Percentiles rank a stretch among this genome's conserved stretches.
Conservation (phyloP, 2,329 filamentous ascomycete species). For the Thermoascus crustaceus region DNA sequence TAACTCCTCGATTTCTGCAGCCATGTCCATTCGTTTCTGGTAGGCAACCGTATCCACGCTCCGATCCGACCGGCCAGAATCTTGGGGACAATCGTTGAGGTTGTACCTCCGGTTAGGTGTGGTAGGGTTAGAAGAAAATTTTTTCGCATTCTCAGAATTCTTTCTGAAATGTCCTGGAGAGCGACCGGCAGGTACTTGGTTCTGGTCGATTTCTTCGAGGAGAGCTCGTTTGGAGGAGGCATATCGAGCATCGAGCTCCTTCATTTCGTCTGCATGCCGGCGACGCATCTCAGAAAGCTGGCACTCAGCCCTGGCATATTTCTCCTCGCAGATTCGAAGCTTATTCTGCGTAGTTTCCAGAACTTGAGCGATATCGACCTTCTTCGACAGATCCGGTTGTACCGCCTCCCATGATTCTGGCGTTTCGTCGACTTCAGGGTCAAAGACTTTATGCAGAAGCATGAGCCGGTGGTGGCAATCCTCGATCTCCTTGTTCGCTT, state of each 20-base stretch:
- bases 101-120: slow-evolving; percentile 69
- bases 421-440: slow-evolving; percentile 62
- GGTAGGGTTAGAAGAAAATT: slow-evolving; percentile 63
- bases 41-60: slow-evolving; percentile 76
- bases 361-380: slow-evolving; percentile 72
- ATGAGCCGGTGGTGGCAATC: slow-evolving; percentile 75
- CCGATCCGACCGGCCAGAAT: slow-evolving; percentile 75
- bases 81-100: slow-evolving; percentile 55
- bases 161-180: slow-evolving; percentile 65
- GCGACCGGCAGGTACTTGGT: slow-evolving; percentile 62
- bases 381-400: slow-evolving; percentile 58
- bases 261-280: slow-evolving; percentile 62
- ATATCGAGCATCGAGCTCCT: slow-evolving; percentile 54
- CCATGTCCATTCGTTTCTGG: slow-evolving; percentile 84
- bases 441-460: slow-evolving; percentile 75
- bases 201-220: slow-evolving; percentile 79
- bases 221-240: slow-evolving; percentile 61
- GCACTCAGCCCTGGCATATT: slow-evolving; percentile 69
- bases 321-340: slow-evolving; percentile 73
- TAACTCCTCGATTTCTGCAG: slow-evolving; percentile 80
- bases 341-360: slow-evolving; percentile 85
- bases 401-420: slow-evolving; percentile 60
- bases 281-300: slow-evolving; percentile 72
- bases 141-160: slow-evolving; percentile 47
- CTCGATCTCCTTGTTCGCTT: slow-evolving; percentile 69